A percentile compares a stretch with the other conserved stretches of the same genome.
phyloP scores from a whole-genome alignment of 2,329 filamentous ascomycete genomes.

The Fusarium drepaniforme region DNA sequence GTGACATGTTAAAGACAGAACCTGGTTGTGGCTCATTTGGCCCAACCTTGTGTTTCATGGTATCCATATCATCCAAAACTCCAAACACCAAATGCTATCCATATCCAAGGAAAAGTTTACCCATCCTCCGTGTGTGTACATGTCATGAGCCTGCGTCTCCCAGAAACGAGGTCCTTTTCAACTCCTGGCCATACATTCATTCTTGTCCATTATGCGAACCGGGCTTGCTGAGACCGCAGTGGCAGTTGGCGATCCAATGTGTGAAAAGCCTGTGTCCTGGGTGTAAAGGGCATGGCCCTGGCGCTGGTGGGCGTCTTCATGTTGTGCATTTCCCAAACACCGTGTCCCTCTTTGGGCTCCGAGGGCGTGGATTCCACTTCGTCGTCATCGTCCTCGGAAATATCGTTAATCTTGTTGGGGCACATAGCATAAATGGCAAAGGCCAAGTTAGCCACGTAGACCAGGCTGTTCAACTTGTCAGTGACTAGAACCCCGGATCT shows the following conservation, averaged over 20 bases:
- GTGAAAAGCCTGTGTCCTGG: conserved; percentile 76
- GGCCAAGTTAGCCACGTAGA: conserved; percentile 70
- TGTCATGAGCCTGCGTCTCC: neutral
- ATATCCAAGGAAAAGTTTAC: conserved; percentile 28
- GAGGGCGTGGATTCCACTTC: conserved; percentile 52
- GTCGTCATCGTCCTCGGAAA: conserved; percentile 56
- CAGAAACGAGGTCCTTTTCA: neutral
- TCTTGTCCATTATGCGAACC: conserved; percentile 20
- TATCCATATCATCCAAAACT: conserved; percentile 32
- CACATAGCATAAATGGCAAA: conserved; percentile 70
- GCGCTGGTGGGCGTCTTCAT: conserved; percentile 54
- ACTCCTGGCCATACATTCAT: neutral
- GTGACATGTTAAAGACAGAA: conserved; percentile 3
- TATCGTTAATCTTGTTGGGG: conserved; percentile 67
- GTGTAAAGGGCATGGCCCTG: conserved; percentile 66
- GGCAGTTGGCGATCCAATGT: conserved; percentile 70
- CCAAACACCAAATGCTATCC: conserved; percentile 34
- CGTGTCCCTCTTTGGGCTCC: conserved; percentile 54
- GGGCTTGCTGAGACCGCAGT: conserved; percentile 53
- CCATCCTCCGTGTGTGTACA: neutral
- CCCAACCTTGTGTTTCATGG: conserved; percentile 24
- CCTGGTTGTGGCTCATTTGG: conserved; percentile 15
- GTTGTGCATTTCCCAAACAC: conserved; percentile 70
- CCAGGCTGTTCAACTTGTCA: conserved; percentile 55
- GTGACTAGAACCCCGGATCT: neutral